These are phyloP conservation scores for Penicillium ucsense DNA, from an alignment of 495 filamentous ascomycete species.

Conservation along the genomic window DNA sequence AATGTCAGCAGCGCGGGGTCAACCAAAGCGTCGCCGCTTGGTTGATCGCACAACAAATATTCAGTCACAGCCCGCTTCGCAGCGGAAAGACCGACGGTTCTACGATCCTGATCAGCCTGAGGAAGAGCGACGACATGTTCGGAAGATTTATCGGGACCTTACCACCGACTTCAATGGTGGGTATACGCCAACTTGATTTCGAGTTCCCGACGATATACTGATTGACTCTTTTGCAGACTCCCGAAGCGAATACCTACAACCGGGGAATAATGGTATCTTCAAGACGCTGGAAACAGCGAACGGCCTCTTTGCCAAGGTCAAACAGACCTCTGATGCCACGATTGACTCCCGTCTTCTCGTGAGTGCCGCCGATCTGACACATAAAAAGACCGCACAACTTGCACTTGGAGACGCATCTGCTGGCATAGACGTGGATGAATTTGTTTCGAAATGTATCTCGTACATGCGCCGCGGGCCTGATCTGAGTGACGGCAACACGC, in stretches of 20 bases:
- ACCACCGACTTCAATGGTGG: slow-evolving; percentile 54
- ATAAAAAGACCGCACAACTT: slow-evolving; percentile 60
- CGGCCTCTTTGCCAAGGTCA: slow-evolving; percentile 55
- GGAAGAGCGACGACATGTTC: slow-evolving; percentile 62
- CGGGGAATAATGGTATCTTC: slow-evolving; percentile 50
- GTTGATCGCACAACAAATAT: slow-evolving; percentile 23
- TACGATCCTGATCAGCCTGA: slow-evolving; percentile 89
- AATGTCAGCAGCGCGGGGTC: slow-evolving; percentile 20
- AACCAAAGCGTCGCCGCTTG: slow-evolving; percentile 36
- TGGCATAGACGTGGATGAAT: slow-evolving; percentile 85
- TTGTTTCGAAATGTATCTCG: slow-evolving; percentile 79
- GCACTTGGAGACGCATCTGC: slow-evolving; percentile 57
- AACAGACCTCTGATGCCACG: slow-evolving; percentile 86
- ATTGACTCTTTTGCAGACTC: slow-evolving; percentile 40
- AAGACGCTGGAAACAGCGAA: slow-evolving; percentile 57
- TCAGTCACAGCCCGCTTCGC: slow-evolving; percentile 22
- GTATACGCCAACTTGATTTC: no score
- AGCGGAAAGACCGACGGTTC: slow-evolving; percentile 31
- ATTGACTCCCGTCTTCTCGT: slow-evolving; percentile 82
- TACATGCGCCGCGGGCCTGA: slow-evolving; percentile 64
- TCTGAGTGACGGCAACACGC: slow-evolving; percentile 15
- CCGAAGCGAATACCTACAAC: slow-evolving; percentile 53
- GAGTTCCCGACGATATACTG: not conserved
- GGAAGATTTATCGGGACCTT: slow-evolving; percentile 59
- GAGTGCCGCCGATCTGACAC: slow-evolving; percentile 62